Evolutionary conservation across 2,329 filamentous ascomycete species (phyloP).

Genomic region (Penicillium brasilianum): DNA sequence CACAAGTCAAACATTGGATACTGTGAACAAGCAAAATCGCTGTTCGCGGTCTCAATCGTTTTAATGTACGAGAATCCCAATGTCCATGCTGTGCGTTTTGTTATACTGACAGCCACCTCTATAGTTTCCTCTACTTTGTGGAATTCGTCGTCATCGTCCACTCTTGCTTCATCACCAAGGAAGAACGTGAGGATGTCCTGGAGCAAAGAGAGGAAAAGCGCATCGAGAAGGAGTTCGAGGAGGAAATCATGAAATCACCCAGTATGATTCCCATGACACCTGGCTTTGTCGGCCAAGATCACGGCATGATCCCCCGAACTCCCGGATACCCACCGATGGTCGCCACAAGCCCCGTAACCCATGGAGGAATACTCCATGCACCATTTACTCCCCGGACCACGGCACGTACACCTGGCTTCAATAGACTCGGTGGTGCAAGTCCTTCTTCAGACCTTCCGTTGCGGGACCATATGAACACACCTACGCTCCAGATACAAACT

Average conservation of each 20-base stretch:
- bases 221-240: constrained; percentile 48
- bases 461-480: constrained; percentile 38
- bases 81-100: not conserved
- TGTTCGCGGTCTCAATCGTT: constrained; percentile 61
- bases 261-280: constrained; percentile 41
- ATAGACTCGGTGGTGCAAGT: constrained; percentile 43
- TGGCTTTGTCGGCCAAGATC: constrained; percentile 25
- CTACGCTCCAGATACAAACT: constrained; percentile 29
- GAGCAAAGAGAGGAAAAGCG: constrained; percentile 44
- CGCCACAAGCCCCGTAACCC: constrained; percentile 10
- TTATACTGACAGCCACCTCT: constrained; percentile 18
- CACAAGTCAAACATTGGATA: constrained; percentile 55
- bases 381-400: constrained; percentile 38
- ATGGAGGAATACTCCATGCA: constrained; percentile 19
- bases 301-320: constrained; percentile 28
- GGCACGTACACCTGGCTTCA: constrained; percentile 47
- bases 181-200: constrained; percentile 41
- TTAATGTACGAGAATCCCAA: constrained; percentile 53
- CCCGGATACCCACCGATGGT: constrained; percentile 42
- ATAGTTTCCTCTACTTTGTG: constrained; percentile 56
- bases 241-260: constrained; percentile 48
- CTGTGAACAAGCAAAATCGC: constrained; percentile 64
- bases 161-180: constrained; percentile 52
- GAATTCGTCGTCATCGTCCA: constrained; percentile 56
- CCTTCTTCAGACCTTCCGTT: constrained; percentile 47